Evolutionary conservation across 495 filamentous ascomycete genomes (phyloP).

Genomic region (Lentithecium fluviatile): DNA sequence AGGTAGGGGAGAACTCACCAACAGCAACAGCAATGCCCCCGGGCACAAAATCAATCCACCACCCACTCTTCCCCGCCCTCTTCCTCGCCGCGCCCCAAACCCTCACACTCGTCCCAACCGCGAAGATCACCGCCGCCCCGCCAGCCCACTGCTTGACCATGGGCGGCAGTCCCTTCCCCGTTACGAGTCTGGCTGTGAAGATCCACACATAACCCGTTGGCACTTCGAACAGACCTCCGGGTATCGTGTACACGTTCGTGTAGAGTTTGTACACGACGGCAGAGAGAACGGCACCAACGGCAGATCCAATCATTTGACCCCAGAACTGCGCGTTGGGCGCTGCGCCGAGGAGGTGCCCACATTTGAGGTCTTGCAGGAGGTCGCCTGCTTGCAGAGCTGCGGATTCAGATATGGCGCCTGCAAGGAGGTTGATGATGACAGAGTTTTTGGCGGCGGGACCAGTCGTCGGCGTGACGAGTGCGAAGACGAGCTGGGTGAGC

Average conservation of each 20-base stretch:
- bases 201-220: constrained; percentile 97
- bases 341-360: constrained; percentile 88
- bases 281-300: constrained; percentile 83
- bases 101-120: constrained; percentile 64
- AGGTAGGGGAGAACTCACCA: constrained; percentile 47
- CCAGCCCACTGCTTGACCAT: constrained; percentile 78
- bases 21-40: constrained; percentile 95
- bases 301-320: constrained; percentile 87
- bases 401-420: constrained; percentile 83
- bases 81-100: constrained; percentile 51
- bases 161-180: constrained; percentile 79
- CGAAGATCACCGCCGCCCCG: constrained; percentile 68
- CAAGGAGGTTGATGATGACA: constrained; percentile 88
- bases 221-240: constrained; percentile 85
- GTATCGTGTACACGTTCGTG: constrained; percentile 82
- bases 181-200: constrained; percentile 92
- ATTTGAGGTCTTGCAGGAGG: constrained; percentile 98
- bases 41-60: constrained; percentile 65
- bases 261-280: constrained; percentile 91
- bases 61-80: constrained; percentile 48
- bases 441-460: constrained; percentile 66
- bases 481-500: constrained; percentile 92
- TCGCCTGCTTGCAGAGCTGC: constrained; percentile 95
- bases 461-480: constrained; percentile 68
- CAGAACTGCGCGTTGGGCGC: constrained; percentile 94